These are phyloP conservation scores for Dorcoceras hygrometricum DNA, from an alignment of 257 asterid genomes.

Conservation along the genomic window DNA sequence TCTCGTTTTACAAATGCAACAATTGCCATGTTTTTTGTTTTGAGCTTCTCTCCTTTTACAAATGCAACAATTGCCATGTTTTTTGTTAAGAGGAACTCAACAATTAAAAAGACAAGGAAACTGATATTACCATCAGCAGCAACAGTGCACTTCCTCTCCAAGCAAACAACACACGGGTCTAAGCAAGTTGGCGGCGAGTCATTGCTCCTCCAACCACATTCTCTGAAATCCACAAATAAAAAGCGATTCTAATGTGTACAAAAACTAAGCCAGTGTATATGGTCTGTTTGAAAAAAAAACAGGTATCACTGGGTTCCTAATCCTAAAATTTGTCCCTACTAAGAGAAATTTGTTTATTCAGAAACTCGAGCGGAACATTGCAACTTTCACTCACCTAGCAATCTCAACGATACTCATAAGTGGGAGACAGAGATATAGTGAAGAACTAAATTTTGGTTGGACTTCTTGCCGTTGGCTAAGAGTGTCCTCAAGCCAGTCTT, in stretches of 20 bases:
- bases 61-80: background rate
- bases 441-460: slow-evolving; percentile 46
- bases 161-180: slow-evolving; percentile 91
- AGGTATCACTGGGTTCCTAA: background rate
- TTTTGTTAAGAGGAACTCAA: background rate
- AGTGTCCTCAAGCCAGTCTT: slow-evolving; percentile 72
- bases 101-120: background rate
- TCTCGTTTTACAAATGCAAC: background rate
- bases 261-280: background rate
- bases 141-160: slow-evolving; percentile 80
- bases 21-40: background rate
- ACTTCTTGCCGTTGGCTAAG: slow-evolving; percentile 45
- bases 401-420: slow-evolving; percentile 73
- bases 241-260: background rate
- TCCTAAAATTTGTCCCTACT: background rate
- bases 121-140: slow-evolving; percentile 75
- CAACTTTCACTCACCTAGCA: slow-evolving; percentile 55
- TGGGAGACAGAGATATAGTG: slow-evolving; percentile 75
- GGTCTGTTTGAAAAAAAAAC: background rate
- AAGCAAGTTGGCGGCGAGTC: slow-evolving; percentile 39
- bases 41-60: background rate
- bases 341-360: background rate
- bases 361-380: background rate
- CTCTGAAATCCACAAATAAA: slow-evolving; percentile 38
- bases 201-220: slow-evolving; percentile 74